phyloP scores from a whole-genome alignment of 306 rosid species.

The Ormosia semicastrata region DNA sequence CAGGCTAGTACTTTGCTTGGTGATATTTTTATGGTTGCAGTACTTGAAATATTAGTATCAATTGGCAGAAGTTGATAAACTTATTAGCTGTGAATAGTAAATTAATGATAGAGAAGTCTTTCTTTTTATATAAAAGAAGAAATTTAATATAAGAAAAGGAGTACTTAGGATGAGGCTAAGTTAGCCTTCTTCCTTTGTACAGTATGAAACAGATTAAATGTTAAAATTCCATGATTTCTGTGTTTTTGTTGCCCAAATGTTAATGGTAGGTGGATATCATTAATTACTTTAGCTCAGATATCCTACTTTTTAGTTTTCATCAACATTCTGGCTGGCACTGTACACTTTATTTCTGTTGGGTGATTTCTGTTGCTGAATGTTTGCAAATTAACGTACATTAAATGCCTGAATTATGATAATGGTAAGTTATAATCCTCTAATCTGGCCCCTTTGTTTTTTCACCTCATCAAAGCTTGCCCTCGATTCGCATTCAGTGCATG shows the following conservation, averaged over 20 bases:
- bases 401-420: not conserved
- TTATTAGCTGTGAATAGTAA: not conserved
- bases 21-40: constrained; percentile 10
- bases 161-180: not conserved
- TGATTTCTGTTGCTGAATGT: not conserved
- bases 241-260: not conserved
- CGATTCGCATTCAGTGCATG: not conserved
- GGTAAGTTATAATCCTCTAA: not conserved
- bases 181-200: constrained; percentile 8
- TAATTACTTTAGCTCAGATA: not conserved
- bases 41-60: not conserved
- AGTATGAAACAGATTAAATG: not conserved
- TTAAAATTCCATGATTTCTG: not conserved
- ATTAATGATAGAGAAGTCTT: not conserved
- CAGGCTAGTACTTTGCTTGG: constrained; percentile 8
- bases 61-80: not conserved
- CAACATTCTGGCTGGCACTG: not conserved
- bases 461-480: not conserved
- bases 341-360: not conserved
- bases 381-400: not conserved
- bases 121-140: not conserved
- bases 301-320: not conserved
- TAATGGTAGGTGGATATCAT: not conserved
- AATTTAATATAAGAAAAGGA: not conserved
- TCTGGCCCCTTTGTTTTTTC: not conserved